Evolutionary conservation across 2,329 filamentous ascomycete species (phyloP), one percentile per base, ranked within the genome.

Genomic region (Pseudomassariella vexata): DNA sequence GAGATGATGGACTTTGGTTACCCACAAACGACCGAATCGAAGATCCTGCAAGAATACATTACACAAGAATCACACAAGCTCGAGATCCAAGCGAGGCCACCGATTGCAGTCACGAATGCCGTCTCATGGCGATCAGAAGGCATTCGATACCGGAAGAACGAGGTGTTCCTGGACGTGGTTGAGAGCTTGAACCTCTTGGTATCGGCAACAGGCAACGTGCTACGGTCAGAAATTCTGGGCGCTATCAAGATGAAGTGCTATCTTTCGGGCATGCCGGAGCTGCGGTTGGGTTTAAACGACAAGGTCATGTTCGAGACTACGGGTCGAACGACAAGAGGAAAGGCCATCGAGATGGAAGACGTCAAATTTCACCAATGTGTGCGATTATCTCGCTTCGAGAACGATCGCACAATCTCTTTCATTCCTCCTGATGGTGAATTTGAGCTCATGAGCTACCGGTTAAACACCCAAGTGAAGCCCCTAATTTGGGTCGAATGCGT

Each of bases 1-100:
- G 92, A 98, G 69, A 98, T 98, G 92, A 98, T 98, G 92, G 92
- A 98, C 64, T 98, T 98, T 70, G 92, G 92, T 42, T 95, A 98
- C 60, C 92, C 92, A 5, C 92, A 98, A 62, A 98, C 92, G 8
- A 98, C 92, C 45, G 92, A 98, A 62, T 86, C 79, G 59, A 98
- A 98, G 75, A 98, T 98, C 58, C 68, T 98, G 39, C 92, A 98
- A 62, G 92, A 98, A 68, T 95, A 95, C 68, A 98, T 98, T 58
- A 98, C 92, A 24, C 92, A 98, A 63, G 92, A 98, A 64, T 95
- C 89, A 33, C 92, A 98, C 70, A 96, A 96, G 65, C 79, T 98
- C 39, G 92, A 98, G 60, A 82, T 96, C 37, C 90, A 95, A 65
- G 90, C 92, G 20, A 81, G 92, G 8, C 90, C 92, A 24, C 92